Evolutionary conservation across 805 yeast species (phyloP).

Genomic region (Kazachstania africana): DNA sequence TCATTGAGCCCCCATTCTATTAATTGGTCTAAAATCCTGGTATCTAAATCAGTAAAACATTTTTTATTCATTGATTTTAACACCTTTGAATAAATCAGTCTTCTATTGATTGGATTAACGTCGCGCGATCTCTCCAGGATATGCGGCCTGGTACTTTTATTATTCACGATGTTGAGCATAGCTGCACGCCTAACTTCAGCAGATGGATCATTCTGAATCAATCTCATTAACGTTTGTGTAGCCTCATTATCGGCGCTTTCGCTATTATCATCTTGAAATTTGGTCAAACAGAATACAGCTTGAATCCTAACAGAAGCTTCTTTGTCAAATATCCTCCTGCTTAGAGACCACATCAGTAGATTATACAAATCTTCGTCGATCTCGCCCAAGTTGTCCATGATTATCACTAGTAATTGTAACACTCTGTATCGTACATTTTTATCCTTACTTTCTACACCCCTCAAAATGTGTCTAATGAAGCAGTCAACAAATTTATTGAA

Average conservation of each 20-base stretch:
- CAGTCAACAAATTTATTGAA: constrained; percentile 45
- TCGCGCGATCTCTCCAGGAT: constrained; percentile 79
- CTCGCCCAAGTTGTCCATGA: constrained; percentile 62
- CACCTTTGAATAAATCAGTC: constrained; percentile 57
- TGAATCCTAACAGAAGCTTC: constrained; percentile 74
- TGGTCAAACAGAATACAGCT: constrained; percentile 67
- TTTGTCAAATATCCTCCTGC: constrained; percentile 56
- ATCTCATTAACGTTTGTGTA: constrained; percentile 34
- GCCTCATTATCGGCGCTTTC: constrained; percentile 34
- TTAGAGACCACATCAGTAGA: constrained; percentile 46
- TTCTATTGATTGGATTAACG: constrained; percentile 55
- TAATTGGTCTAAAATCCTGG: constrained; percentile 48
- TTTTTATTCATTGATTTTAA: constrained; percentile 58
- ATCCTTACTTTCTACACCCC: constrained; percentile 69
- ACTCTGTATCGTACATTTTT: constrained; percentile 70
- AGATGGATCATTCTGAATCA: constrained; percentile 65
- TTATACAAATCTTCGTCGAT: constrained; percentile 63
- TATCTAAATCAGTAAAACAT: constrained; percentile 25
- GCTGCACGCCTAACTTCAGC: constrained; percentile 88
- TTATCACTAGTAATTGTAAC: constrained; percentile 60
- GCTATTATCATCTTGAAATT: constrained; percentile 52
- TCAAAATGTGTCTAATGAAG: constrained; percentile 53
- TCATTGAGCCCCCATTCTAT: constrained; percentile 81
- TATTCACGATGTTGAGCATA: constrained; percentile 53
- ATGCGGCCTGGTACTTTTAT: constrained; percentile 38